phyloP scores from a whole-genome alignment of 1,139 yeast genomes.

The Debaryomycetaceae sp. region DNA sequence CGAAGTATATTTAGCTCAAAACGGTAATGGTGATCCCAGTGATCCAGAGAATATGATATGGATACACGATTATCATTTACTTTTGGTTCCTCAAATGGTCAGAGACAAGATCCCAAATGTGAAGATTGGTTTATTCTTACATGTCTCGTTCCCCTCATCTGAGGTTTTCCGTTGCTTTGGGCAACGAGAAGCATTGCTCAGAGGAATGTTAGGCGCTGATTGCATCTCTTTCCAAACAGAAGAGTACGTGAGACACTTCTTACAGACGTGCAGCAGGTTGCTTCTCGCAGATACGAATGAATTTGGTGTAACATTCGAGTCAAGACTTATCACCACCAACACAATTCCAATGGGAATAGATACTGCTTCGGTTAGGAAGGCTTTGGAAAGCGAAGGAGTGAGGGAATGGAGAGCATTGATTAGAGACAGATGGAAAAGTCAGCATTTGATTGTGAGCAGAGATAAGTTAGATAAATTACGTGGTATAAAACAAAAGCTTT shows the following conservation, averaged over 20 bases:
- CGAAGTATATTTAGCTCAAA: constrained; percentile 51
- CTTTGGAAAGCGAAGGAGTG: constrained; percentile 52
- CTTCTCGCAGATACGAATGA: constrained; percentile 78
- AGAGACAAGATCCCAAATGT: constrained; percentile 75
- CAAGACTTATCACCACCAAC: constrained; percentile 62
- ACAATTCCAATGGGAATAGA: constrained; percentile 88
- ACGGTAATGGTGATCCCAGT: constrained; percentile 42
- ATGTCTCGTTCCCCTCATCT: constrained; percentile 92
- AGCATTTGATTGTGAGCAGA: constrained; percentile 74
- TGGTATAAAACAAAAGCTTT: constrained; percentile 82
- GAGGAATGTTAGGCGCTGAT: constrained; percentile 88
- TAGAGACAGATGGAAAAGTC: constrained; percentile 72
- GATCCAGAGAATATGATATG: constrained; percentile 59
- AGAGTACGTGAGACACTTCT: constrained; percentile 90
- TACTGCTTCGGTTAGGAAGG: constrained; percentile 52
- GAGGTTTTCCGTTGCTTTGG: constrained; percentile 95
- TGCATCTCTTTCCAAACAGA: constrained; percentile 85
- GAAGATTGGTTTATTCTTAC: constrained; percentile 86
- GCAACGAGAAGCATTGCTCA: constrained; percentile 69
- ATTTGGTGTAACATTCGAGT: constrained; percentile 68
- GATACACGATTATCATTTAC: constrained; percentile 92
- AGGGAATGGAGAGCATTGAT: constrained; percentile 67
- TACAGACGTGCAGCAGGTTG: constrained; percentile 84
- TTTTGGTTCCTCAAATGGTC: constrained; percentile 83
- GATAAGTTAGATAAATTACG: constrained; percentile 86